Conservation (phyloP, 2,329 filamentous ascomycete species). For the Fusarium sp. region DNA sequence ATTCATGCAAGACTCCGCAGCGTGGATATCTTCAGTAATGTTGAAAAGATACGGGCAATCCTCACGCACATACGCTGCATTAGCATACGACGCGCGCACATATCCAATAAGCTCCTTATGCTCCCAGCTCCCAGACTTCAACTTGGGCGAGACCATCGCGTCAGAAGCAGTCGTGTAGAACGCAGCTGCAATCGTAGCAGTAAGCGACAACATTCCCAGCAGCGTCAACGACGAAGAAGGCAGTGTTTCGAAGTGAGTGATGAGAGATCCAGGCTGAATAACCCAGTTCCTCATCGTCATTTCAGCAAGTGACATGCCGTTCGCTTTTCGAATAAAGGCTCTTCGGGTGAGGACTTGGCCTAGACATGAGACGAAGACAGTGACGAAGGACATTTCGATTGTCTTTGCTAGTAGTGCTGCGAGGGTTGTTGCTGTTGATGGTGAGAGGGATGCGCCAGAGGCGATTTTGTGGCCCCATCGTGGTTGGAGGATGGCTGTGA, state of each 20-base stretch:
- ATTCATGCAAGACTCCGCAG: conserved; percentile 68
- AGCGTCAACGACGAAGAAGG: conserved; percentile 70
- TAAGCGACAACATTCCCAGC: conserved; percentile 70
- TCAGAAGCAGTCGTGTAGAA: conserved; percentile 82
- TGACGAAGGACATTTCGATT: conserved; percentile 81
- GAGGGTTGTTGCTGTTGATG: conserved; percentile 72
- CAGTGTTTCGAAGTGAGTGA: conserved; percentile 74
- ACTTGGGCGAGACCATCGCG: conserved; percentile 77
- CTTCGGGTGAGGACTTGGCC: conserved; percentile 79
- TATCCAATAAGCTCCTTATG: conserved; percentile 60
- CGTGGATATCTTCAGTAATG: conserved; percentile 50
- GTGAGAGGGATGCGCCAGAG: conserved; percentile 61
- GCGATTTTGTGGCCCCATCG: conserved; percentile 68
- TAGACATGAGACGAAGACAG: conserved; percentile 77
- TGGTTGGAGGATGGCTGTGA: conserved; percentile 69
- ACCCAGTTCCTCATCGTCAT: conserved; percentile 80
- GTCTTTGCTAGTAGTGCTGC: conserved; percentile 78
- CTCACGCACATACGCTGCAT: conserved; percentile 62
- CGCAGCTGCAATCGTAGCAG: conserved; percentile 71
- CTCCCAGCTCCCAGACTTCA: conserved; percentile 67
- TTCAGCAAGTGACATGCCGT: conserved; percentile 77
- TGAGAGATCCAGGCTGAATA: conserved; percentile 74
- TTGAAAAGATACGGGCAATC: conserved; percentile 71
- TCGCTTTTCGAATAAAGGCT: conserved; percentile 67
- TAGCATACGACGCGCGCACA: conserved; percentile 71